Evolutionary conservation across 768 basidiomycete species (phyloP), one percentile per base, ranked within the genome.

Genomic region (Mycena capillaripes): DNA sequence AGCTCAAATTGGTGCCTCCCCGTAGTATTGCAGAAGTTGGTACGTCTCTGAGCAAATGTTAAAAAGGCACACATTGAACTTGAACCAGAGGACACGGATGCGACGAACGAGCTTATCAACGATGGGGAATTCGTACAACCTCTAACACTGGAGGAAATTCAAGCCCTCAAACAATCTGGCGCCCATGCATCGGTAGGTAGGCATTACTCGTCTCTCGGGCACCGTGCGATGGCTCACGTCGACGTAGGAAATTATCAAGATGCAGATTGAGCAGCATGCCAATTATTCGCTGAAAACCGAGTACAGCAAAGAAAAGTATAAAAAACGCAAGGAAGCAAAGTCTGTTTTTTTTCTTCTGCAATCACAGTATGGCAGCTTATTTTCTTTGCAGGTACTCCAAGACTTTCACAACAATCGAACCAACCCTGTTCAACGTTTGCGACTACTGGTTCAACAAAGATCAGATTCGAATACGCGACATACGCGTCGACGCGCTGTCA

Each of bases 281-380:
- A 94, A 95, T 76, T 99, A 94, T 80, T 91, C 92, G 14, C 85
- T 99, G 58, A 99, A 99, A 83, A 99, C 97, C 1, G 98, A 97
- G 81, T 99, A 97, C 82, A 97, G 95, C 82, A 99, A 99, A 82
- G 97, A 99, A 78, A 99, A 99, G 80, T 99, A 98, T 83, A 93
- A 90, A 81, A 97, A 97, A 81, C 88, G 96, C 44, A 99, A 99
- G 81, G 95, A 97, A 83, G 96, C 95, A 67, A 99, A 99, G 97
- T 97, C 78, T 75, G 92, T 80, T 19, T 4, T 19, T 30, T 42
- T 46, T 55, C 23, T 48, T 55, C 40, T 14, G 48, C 61, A 4
- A 46, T 27, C 40, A 29, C n/a, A n/a, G n/a, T 23, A 38, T 69
- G 25, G 32, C 36, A 38, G 8, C n/a, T 50, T 57, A 44, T 57